Percentiles rank a stretch among this genome's conserved stretches.
Evolutionary conservation across 1,284 basidiomycete genomes (phyloP).

Genomic region (Meira miltonrushii): DNA sequence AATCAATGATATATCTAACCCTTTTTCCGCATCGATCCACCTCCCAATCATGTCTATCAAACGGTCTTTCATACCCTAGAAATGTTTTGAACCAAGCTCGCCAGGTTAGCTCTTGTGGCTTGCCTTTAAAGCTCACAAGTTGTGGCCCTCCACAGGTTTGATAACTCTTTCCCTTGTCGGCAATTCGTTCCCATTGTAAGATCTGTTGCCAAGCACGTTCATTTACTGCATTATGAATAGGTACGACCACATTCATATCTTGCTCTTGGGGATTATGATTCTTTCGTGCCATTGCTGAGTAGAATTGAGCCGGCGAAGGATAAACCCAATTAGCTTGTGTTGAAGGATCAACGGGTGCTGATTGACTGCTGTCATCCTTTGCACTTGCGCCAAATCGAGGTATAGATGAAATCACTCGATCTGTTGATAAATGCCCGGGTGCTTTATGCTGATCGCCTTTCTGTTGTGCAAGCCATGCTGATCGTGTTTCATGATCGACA

Average conservation of each 20-base stretch:
- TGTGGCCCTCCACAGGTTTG: constrained; percentile 75
- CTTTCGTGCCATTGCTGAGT: constrained; percentile 87
- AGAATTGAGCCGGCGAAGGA: constrained; percentile 97
- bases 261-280: constrained; percentile 61
- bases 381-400: constrained; percentile 58
- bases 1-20: constrained; percentile 94
- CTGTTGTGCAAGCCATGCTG: constrained; percentile 53
- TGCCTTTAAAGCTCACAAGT: constrained; percentile 72
- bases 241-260: constrained; percentile 93
- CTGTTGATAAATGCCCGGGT: constrained; percentile 55
- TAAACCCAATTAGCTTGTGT: constrained; percentile 75
- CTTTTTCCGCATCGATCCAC: constrained; percentile 82
- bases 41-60: constrained; percentile 96
- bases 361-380: constrained; percentile 13
- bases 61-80: constrained; percentile 88
- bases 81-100: constrained; percentile 76
- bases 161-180: constrained; percentile 48
- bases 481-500: constrained; percentile 59
- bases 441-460: constrained; percentile 19
- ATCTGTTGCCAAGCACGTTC: constrained; percentile 91
- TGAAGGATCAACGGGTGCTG: constrained; percentile 13
- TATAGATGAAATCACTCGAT: constrained; percentile 81
- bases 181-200: constrained; percentile 71
- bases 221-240: constrained; percentile 98
- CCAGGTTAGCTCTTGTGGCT: constrained; percentile 59